Evolutionary conservation across 2,329 filamentous ascomycete species (phyloP), one percentile per base, ranked within the genome.

Genomic region (Penicillium sp.): DNA sequence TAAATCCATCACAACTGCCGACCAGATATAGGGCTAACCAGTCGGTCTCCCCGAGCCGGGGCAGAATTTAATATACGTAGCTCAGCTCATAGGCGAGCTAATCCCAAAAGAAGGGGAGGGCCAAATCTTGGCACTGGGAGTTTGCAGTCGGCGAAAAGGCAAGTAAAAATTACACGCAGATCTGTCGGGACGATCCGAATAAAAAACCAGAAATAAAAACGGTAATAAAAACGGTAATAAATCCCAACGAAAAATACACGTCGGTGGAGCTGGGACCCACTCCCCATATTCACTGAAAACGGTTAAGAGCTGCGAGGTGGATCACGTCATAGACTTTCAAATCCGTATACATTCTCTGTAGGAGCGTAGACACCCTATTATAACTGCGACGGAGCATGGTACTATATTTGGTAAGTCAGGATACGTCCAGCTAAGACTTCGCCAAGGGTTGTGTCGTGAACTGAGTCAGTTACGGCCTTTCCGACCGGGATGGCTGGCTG

Each of bases 301-400:
- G 39, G 53, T 33, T 2, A 53, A 45, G n/a, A 23, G 31, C 45
- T 43, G 44, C 57, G 33, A 56, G 31, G 47, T 56, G 42, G 57
- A 59, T 54, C 50, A 59, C 57, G 57, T 59, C 57, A 59, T 59
- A 29, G 57, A 59, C 57, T 59, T 48, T 26, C 33, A 33, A 49
- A 37, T 2, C 33, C 16, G 13, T 35, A 37, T n/a, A 37, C 11
- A 37, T 11, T 3, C 27, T 29, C 27, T 9, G 27, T 3, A 11
- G 27, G 9, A 29, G 7, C 27, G 27, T 1, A 29, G 27, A n/a
- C 33, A 37, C 35, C 14, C 35, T 19, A 3, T n/a, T 4, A 39
- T 4, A 3, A 39, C 35, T 10, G 35, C 35, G 11, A 9, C 35
- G n/a, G n/a, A 39, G 5, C 13, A 10, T 42, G n/a, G 4, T 21